Conservation (phyloP, 257 asterid species). For the Galeopsis tetrahit region DNA sequence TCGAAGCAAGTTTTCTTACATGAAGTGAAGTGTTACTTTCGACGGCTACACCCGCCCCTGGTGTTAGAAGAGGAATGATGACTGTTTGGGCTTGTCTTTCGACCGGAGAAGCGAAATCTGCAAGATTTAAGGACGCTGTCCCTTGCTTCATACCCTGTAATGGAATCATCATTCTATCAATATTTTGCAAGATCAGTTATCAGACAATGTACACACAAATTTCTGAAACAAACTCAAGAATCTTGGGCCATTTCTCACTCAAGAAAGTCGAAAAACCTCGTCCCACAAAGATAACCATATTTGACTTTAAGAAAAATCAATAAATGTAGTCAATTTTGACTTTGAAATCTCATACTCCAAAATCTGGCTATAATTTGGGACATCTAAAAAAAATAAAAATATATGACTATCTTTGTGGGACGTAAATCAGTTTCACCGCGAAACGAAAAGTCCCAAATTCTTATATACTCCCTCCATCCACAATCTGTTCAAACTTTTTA, state of each 20-base stretch:
- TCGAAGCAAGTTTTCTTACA: constrained; percentile 46
- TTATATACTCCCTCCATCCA: not conserved
- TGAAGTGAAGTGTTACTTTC: constrained; percentile 40
- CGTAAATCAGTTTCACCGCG: too few relatives aligned
- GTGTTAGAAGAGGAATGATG: constrained; percentile 47
- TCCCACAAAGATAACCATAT: too few relatives aligned
- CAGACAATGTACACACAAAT: constrained; percentile 4
- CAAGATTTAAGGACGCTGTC: constrained; percentile 62
- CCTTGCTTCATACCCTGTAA: constrained; percentile 52
- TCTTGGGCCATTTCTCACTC: not conserved
- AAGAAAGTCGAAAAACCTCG: not conserved
- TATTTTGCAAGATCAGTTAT: not conserved
- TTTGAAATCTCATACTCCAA: too few relatives aligned
- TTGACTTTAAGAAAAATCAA: too few relatives aligned
- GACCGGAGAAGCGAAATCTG: constrained; percentile 47
- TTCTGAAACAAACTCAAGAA: not conserved
- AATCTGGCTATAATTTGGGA: too few relatives aligned
- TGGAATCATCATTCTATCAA: constrained; percentile 20
- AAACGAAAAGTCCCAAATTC: not conserved
- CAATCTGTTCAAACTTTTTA: too few relatives aligned
- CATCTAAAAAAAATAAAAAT: too few relatives aligned
- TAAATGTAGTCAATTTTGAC: too few relatives aligned
- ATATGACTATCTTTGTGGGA: too few relatives aligned
- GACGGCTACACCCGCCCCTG: constrained; percentile 12
- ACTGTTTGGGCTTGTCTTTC: constrained; percentile 46